Conservation (phyloP, 2,329 filamentous ascomycete species). For the Phoma sp. region DNA sequence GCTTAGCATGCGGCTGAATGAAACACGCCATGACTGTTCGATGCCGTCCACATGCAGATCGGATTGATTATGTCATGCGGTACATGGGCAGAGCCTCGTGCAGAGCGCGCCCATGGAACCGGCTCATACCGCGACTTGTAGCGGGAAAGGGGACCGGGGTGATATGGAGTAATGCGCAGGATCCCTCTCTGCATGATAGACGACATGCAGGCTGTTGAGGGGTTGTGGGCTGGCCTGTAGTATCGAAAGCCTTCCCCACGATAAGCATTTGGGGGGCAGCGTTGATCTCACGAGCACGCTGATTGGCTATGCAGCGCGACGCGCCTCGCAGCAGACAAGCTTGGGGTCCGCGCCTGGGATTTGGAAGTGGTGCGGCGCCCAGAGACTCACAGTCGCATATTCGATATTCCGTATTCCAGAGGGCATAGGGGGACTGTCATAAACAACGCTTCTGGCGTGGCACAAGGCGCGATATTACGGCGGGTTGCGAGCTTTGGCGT, state of each 20-base stretch:
- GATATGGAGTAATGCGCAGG: background rate
- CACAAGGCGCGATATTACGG: slow-evolving; percentile 25
- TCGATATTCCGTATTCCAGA: background rate
- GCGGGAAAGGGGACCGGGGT: slow-evolving; percentile 2
- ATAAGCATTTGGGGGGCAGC: slow-evolving; percentile 16
- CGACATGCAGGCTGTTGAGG: slow-evolving; percentile 12
- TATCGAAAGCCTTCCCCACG: slow-evolving; percentile 18
- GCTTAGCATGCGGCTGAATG: slow-evolving; percentile 20
- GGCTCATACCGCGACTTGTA: slow-evolving; percentile 3
- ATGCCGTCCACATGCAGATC: slow-evolving; percentile 17
- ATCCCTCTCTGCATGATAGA: slow-evolving; percentile 2
- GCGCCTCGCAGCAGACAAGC: slow-evolving; percentile 8
- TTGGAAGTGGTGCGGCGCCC: slow-evolving; percentile 4
- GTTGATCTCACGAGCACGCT: slow-evolving; percentile 4
- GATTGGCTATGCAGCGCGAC: slow-evolving; percentile 7
- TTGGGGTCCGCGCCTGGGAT: background rate
- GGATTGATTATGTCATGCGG: background rate
- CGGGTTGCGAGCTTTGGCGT: slow-evolving; percentile 38
- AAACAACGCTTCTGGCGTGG: slow-evolving; percentile 16
- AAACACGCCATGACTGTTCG: slow-evolving; percentile 13
- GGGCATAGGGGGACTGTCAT: background rate
- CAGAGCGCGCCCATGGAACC: background rate
- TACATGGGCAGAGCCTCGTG: background rate
- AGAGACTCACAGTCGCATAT: slow-evolving; percentile 8
- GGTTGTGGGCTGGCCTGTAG: background rate